These are phyloP conservation scores for Copromyces sp. DNA, from an alignment of 495 filamentous ascomycete species.

Conservation along the genomic window DNA sequence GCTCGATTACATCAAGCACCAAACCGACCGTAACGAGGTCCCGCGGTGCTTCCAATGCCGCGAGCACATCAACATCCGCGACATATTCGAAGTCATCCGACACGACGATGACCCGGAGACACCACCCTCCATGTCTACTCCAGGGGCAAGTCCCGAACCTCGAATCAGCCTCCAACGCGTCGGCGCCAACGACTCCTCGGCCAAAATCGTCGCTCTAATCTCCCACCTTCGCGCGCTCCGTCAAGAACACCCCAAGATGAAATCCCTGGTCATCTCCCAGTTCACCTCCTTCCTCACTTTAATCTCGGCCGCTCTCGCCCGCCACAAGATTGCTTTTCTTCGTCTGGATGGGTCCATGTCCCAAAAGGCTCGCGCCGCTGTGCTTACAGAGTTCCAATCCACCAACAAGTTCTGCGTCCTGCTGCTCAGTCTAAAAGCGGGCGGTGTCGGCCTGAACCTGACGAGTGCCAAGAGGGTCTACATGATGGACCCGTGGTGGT, in stretches of 20 bases:
- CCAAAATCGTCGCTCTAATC: constrained; percentile 77
- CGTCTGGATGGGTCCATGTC: constrained; percentile 86
- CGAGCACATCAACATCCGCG: constrained; percentile 65
- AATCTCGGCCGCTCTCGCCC: constrained; percentile 64
- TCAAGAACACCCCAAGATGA: constrained; percentile 50
- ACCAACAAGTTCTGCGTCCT: constrained; percentile 49
- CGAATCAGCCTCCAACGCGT: constrained; percentile 75
- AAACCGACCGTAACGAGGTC: constrained; percentile 60
- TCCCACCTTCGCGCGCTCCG: constrained; percentile 59
- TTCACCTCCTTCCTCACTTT: constrained; percentile 95
- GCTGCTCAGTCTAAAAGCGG: constrained; percentile 76
- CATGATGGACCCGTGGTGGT: constrained; percentile 99
- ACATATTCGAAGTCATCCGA: constrained; percentile 81
- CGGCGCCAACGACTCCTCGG: constrained; percentile 61
- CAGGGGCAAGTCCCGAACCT: constrained; percentile 18
- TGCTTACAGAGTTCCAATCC: constrained; percentile 60
- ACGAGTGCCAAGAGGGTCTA: constrained; percentile 80
- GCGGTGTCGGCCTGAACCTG: constrained; percentile 88
- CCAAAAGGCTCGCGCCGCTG: constrained; percentile 69
- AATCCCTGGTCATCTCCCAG: constrained; percentile 90
- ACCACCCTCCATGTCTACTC: constrained; percentile 22
- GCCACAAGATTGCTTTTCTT: constrained; percentile 63
- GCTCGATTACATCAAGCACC: constrained; percentile 74
- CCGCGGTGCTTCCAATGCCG: constrained; percentile 86
- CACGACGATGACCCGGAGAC: constrained; percentile 34